Base-by-base conservation (phyloP, 169 alveolate genomes). In the Babesia ovis region DNA sequence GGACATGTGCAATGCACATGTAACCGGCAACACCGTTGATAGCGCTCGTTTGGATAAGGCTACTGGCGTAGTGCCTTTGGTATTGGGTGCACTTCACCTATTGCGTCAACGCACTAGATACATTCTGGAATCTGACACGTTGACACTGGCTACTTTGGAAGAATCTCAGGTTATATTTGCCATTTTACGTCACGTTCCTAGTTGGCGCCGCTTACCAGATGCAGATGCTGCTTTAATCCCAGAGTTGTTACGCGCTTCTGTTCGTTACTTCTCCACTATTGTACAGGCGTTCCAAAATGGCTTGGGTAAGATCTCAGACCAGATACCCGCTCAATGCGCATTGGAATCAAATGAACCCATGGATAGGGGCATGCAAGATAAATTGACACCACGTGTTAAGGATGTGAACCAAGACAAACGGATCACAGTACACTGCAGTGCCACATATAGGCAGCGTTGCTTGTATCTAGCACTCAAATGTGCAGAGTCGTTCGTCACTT, bases 271-370 rank as follows among this genome's bases (percentile, higher is more conserved):
- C 27, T 35, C 67, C 0, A 54, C 42, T 6, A 3, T 68, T 23
- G 41, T 41, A 32, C 43, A 53, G 2, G 79, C 69, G 11, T 56
- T 68, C 69, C 79, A 68, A 35, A 45, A 48, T 54, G 74, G 74
- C 6, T 8, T 64, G 31, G 74, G 45, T 43, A 64, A 64, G 62
- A 3, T 64, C 9, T 34, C 1, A 6, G 74, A 64, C 61, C 60
- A 46, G 37, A 64, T 64, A 3, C 45, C 48, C 5, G 31, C 34
- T 0, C 0, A 11, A 18, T 43, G 54, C 14, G 51, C 25, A 0
- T 5, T n/a, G 3, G 74, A 64, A 22, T 27, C 62, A n/a, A 22
- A 16, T 2, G 45, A 9, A 4, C 8, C 25, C 5, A 12, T 43
- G 72, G 18, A 37, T 4, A 1, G 27, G 0, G 27, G 37, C 11